Evolutionary conservation across 192 early-diverging fungal genomes (phyloP).

Genomic region (Obelidium mucronatum): DNA sequence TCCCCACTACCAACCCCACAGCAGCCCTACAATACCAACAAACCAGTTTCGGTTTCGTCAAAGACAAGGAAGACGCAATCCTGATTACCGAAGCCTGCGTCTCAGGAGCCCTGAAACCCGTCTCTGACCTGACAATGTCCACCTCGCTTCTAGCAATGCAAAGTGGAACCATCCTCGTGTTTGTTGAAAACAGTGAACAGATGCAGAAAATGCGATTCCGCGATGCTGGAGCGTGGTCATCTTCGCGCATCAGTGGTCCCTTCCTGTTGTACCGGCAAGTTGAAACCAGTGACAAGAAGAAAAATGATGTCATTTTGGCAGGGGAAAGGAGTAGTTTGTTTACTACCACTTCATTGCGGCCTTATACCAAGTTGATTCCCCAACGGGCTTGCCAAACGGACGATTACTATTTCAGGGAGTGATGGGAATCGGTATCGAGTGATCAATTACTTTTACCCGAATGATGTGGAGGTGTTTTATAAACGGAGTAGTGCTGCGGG

Average conservation of each 20-base stretch:
- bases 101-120: background rate
- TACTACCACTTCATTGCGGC: conserved; percentile 8
- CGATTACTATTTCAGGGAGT: conserved; percentile 12
- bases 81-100: conserved; percentile 10
- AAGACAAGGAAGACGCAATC: conserved; percentile 7
- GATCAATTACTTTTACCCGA: background rate
- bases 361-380: background rate
- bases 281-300: background rate
- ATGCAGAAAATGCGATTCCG: background rate
- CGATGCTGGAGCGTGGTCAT: background rate
- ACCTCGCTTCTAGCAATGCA: background rate
- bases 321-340: background rate
- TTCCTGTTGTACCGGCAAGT: conserved; percentile 22
- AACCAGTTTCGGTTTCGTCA: conserved; percentile 2
- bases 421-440: conserved; percentile 24
- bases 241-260: background rate
- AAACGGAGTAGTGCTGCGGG: background rate
- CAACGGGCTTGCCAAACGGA: conserved; percentile 11
- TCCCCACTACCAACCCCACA: background rate
- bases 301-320: background rate
- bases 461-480: background rate
- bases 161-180: conserved; percentile 10
- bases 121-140: background rate
- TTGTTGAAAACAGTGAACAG: background rate
- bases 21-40: background rate